These are phyloP conservation scores for Gossypium arboreum DNA, from an alignment of 345 rosid genomes.

Conservation along the genomic window DNA sequence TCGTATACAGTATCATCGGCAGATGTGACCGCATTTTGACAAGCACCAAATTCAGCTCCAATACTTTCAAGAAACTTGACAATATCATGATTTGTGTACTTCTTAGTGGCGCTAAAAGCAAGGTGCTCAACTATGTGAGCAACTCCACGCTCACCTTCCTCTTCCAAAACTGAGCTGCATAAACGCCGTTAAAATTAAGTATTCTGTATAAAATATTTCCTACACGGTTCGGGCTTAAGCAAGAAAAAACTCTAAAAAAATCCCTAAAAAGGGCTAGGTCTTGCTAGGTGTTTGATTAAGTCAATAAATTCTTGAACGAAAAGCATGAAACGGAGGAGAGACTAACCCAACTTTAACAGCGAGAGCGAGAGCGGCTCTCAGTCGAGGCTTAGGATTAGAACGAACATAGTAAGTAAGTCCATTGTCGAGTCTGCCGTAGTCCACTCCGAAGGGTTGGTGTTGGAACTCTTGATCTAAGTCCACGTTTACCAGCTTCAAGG, in stretches of 20 bases:
- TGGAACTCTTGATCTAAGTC: constrained; percentile 13
- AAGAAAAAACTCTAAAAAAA: not conserved
- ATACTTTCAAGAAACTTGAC: constrained; percentile 87
- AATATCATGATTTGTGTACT: constrained; percentile 81
- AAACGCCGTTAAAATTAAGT: constrained; percentile 24
- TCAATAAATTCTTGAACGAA: not conserved
- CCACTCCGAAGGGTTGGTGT: constrained; percentile 10
- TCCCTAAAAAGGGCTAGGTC: not conserved
- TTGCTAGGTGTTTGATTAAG: not conserved
- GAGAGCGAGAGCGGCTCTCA: constrained; percentile 23
- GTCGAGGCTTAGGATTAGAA: constrained; percentile 17
- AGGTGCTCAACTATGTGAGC: constrained; percentile 96
- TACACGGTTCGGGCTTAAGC: not conserved
- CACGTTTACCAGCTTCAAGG: constrained; percentile 12
- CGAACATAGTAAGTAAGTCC: constrained; percentile 18
- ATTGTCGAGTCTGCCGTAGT: constrained; percentile 14
- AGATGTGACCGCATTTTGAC: constrained; percentile 92
- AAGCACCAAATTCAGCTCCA: constrained; percentile 94
- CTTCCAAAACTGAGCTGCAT: constrained; percentile 97
- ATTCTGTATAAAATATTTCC: not conserved
- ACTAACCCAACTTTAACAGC: constrained; percentile 20
- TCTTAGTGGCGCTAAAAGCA: constrained; percentile 85
- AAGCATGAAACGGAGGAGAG: not conserved
- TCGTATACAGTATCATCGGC: constrained; percentile 89
- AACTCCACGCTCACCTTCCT: constrained; percentile 91